Conservation (phyloP, 2,329 filamentous ascomycete species). For the Sclerotinia borealis region DNA sequence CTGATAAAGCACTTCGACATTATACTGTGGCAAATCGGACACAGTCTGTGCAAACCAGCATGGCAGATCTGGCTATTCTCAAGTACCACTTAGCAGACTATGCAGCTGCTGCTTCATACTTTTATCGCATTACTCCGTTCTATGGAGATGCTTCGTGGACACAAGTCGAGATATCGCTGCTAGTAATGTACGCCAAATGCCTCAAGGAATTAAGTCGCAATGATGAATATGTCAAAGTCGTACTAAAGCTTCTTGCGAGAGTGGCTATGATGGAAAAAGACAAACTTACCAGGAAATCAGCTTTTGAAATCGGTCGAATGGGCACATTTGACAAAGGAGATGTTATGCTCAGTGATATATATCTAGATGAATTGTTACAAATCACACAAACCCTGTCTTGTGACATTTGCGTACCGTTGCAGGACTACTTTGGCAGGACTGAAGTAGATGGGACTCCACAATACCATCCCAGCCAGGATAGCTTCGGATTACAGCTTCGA, state of each 20-base stretch:
- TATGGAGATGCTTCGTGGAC: slow-evolving; percentile 77
- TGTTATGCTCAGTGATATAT: slow-evolving; percentile 21
- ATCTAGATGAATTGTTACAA: slow-evolving; percentile 30
- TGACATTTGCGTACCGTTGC: slow-evolving; percentile 62
- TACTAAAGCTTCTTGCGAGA: slow-evolving; percentile 69
- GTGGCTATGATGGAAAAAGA: slow-evolving; percentile 51
- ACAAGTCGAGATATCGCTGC: slow-evolving; percentile 71
- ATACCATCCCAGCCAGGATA: slow-evolving; percentile 67
- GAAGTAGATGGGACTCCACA: slow-evolving; percentile 60
- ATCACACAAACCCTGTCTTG: slow-evolving; percentile 40
- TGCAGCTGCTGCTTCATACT: slow-evolving; percentile 66
- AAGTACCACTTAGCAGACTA: slow-evolving; percentile 75
- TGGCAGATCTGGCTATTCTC: slow-evolving; percentile 80
- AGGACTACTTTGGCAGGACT: slow-evolving; percentile 67
- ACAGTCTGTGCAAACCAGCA: slow-evolving; percentile 69
- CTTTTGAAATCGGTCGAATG: slow-evolving; percentile 15
- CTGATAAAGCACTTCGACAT: slow-evolving; percentile 75
- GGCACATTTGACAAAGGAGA: slow-evolving; percentile 18
- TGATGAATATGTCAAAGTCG: slow-evolving; percentile 72
- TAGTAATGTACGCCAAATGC: slow-evolving; percentile 80
- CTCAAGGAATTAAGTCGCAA: slow-evolving; percentile 68
- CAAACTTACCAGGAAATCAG: slow-evolving; percentile 36
- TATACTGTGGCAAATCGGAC: slow-evolving; percentile 73
- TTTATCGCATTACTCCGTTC: slow-evolving; percentile 70
- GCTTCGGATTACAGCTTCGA: slow-evolving; percentile 63